Base-by-base conservation (phyloP, 371 early-diverging fungal genomes). In the Apophysomyces variabilis region DNA sequence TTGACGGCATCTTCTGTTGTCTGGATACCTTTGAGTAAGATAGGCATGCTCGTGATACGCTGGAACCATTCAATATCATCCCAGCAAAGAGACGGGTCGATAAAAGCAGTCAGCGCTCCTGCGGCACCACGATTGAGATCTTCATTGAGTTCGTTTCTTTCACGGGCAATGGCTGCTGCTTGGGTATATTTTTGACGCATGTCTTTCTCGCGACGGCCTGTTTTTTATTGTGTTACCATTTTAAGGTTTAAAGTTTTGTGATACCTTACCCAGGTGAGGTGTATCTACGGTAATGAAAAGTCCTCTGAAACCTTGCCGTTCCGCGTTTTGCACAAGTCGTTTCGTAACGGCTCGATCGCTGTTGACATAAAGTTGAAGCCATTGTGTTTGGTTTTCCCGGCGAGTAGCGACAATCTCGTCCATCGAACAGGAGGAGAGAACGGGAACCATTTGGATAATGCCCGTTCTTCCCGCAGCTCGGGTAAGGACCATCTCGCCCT, bases 291-390 rank as follows among this genome's bases (percentile, higher is more conserved):
- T 98, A 36, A 97, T 86, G 61, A 95, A 92, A 9, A 98, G 70
- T 39, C 84, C 86, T 69, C 90, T 92, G 76, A 87, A 89, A 5
- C 98, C 98, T 11, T 83, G 82, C 18, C 64, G 70, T 68, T 96
- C 95, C 4, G 96, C 98, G 18, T 89, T 77, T 37, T 84, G 70
- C 7, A 97, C 85, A 18, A 97, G 72, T 18, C 77, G 69, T 61
- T 86, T 83, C 5, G 95, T 87, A 13, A 92, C 76, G 3, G 70
- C 66, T n/a, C 93, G 87, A 66, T 97, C 86, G 41, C 79, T 72
- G 76, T 96, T 93, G n/a, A 96, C 94, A 69, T 96, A 97, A 38
- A 97, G 86, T 76, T 98, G 98, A 72, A 94, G 88, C 92, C 92
- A 96, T 67, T 67, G 80, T 5, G 69, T 57, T 64, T 82, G 79